These are phyloP conservation scores for Cryphonectria radicalis DNA, from an alignment of 2,329 filamentous ascomycete genomes.

Conservation along the genomic window DNA sequence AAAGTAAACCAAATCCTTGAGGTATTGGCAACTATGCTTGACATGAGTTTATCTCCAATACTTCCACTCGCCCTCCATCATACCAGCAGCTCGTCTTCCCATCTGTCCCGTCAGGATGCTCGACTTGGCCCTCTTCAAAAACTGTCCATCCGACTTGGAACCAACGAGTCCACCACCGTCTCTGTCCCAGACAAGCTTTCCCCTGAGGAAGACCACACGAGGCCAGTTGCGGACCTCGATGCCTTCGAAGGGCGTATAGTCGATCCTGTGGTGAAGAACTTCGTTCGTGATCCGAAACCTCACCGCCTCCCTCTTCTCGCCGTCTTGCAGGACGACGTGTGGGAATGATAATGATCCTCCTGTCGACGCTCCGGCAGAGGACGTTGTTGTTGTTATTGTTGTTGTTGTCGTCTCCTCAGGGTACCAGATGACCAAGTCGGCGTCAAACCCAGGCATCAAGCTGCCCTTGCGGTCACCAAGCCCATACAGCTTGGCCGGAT, in stretches of 20 bases:
- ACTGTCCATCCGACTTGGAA: conserved; percentile 52
- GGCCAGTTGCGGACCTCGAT: conserved; percentile 63
- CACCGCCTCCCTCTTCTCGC: conserved; percentile 31
- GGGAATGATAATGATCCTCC: background rate
- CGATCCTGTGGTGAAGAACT: conserved; percentile 63
- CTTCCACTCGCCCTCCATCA: conserved; percentile 26
- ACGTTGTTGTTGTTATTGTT: background rate
- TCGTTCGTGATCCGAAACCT: conserved; percentile 50
- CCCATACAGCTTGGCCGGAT: conserved; percentile 62
- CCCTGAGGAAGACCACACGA: conserved; percentile 62
- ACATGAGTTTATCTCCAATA: conserved; percentile 20
- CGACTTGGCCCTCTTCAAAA: conserved; percentile 39
- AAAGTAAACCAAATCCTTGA: background rate
- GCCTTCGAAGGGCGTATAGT: conserved; percentile 67
- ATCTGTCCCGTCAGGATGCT: conserved; percentile 28
- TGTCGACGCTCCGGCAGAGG: background rate
- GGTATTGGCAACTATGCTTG: background rate
- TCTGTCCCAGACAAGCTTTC: conserved; percentile 61
- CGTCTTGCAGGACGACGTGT: too few species aligned
- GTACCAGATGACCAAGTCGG: conserved; percentile 63
- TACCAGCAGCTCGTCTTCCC: conserved; percentile 22
- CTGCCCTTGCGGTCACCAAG: conserved; percentile 56
- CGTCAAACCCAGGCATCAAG: conserved; percentile 56
- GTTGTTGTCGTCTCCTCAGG: conserved; percentile 38
- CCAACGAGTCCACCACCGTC: conserved; percentile 56